These are phyloP conservation scores for Pleurotus ostreatus DNA, from an alignment of 768 basidiomycete species.

Conservation along the genomic window DNA sequence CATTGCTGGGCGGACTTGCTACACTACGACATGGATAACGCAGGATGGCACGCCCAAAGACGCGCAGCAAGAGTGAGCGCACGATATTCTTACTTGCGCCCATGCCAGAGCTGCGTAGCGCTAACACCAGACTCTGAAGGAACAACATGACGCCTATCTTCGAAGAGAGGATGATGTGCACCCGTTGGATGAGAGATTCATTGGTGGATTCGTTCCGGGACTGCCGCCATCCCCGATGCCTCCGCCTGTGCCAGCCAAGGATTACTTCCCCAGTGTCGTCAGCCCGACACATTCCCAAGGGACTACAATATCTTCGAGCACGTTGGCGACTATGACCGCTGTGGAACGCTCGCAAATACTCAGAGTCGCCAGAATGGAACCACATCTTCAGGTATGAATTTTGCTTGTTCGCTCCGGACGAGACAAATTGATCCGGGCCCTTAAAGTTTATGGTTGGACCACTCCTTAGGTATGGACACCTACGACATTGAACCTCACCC, in stretches of 20 bases:
- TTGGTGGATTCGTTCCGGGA: slow-evolving; percentile 49
- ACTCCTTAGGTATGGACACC: slow-evolving; percentile 46
- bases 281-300: slow-evolving; percentile 15
- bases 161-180: slow-evolving; percentile 50
- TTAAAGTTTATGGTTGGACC: slow-evolving; percentile 86
- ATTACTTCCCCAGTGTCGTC: slow-evolving; percentile 25
- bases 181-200: slow-evolving; percentile 60
- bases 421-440: neutral
- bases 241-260: slow-evolving; percentile 47
- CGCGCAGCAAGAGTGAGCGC: slow-evolving; percentile 51
- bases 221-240: slow-evolving; percentile 37
- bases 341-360: slow-evolving; percentile 63
- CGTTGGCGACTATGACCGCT: slow-evolving; percentile 50
- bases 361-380: slow-evolving; percentile 65
- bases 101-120: too few relatives aligned
- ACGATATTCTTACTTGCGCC: neutral
- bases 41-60: slow-evolving; percentile 72
- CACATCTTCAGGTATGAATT: slow-evolving; percentile 58
- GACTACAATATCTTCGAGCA: slow-evolving; percentile 28
- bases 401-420: neutral
- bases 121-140: slow-evolving; percentile 25
- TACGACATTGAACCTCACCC: neutral
- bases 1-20: neutral
- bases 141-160: slow-evolving; percentile 42
- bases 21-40: slow-evolving; percentile 54